Conservation (phyloP, 225 moss, liverwort and hornwort species). For the Ulota crispa region DNA sequence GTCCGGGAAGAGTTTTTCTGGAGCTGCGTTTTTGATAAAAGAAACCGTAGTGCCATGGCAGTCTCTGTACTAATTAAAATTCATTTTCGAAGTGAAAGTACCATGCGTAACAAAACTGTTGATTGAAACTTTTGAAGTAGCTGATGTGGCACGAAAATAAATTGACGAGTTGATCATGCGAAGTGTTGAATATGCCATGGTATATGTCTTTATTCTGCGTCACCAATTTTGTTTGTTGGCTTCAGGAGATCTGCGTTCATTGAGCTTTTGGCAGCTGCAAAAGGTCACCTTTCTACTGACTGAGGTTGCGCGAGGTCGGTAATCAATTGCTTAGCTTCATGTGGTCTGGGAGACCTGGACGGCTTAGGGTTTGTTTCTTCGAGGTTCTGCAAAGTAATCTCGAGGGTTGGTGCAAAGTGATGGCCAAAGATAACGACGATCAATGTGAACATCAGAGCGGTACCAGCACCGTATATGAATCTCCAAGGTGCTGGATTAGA, state of each 20-base stretch:
- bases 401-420: conserved; percentile 30
- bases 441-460: conserved; percentile 12
- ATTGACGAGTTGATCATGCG: background rate
- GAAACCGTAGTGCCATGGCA: background rate
- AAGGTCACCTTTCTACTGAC: background rate
- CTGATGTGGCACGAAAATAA: background rate
- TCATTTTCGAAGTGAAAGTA: background rate
- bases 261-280: conserved; percentile 13
- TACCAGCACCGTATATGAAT: background rate
- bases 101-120: background rate
- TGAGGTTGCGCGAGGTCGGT: background rate
- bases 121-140: background rate
- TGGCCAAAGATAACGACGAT: conserved; percentile 26
- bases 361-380: conserved; percentile 10
- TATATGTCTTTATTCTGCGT: background rate
- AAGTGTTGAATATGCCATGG: background rate
- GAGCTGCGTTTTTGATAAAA: background rate
- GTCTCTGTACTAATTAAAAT: background rate
- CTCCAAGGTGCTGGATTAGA: conserved; percentile 16
- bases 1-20: background rate
- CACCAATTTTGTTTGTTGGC: conserved; percentile 22
- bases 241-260: conserved; percentile 1
- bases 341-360: conserved; percentile 12
- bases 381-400: background rate
- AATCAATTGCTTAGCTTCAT: conserved; percentile 4